Evolutionary conservation across 2,329 filamentous ascomycete species (phyloP).

Genomic region (Domatiomyces catenatus): DNA sequence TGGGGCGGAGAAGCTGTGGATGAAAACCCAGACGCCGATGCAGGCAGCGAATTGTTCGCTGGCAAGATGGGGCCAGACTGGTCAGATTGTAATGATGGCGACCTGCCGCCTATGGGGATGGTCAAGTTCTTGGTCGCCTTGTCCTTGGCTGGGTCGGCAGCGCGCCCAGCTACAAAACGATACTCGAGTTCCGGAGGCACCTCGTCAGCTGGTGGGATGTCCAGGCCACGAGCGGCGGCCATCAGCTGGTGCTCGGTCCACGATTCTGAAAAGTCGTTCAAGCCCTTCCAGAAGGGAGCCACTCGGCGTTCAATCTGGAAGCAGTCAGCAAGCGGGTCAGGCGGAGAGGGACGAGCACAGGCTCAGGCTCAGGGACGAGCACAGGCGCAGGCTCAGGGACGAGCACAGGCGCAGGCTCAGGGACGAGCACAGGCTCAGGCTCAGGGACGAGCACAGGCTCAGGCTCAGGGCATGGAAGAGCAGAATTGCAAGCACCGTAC

Average conservation of each 20-base stretch:
- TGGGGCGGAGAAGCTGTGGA: conserved; percentile 34
- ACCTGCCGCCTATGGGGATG: conserved; percentile 62
- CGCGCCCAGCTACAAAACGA: conserved; percentile 35
- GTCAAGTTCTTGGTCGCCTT: conserved; percentile 56
- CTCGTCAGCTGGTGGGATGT: conserved; percentile 71
- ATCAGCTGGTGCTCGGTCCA: conserved; percentile 96
- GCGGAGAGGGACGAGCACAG: conserved; percentile 3
- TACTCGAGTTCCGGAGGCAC: conserved; percentile 54
- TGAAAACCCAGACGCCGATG: conserved; percentile 43
- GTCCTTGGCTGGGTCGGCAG: conserved; percentile 35
- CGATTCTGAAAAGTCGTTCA: conserved; percentile 72
- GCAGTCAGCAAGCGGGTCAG: conserved; percentile 10
- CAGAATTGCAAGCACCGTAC: conserved; percentile 35
- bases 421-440: no score
- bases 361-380: no score
- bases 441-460: not conserved
- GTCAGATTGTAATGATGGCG: conserved; percentile 67
- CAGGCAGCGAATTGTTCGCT: conserved; percentile 46
- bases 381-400: no score
- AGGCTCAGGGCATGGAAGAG: not conserved
- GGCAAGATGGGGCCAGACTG: conserved; percentile 41
- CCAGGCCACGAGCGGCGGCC: conserved; percentile 68
- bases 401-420: no score
- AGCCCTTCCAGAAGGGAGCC: conserved; percentile 87
- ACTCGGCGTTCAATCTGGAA: conserved; percentile 78